Percentiles rank a stretch among this genome's conserved stretches.
Conservation (phyloP, 2,329 filamentous ascomycete species). For the Epichloe elymi region DNA sequence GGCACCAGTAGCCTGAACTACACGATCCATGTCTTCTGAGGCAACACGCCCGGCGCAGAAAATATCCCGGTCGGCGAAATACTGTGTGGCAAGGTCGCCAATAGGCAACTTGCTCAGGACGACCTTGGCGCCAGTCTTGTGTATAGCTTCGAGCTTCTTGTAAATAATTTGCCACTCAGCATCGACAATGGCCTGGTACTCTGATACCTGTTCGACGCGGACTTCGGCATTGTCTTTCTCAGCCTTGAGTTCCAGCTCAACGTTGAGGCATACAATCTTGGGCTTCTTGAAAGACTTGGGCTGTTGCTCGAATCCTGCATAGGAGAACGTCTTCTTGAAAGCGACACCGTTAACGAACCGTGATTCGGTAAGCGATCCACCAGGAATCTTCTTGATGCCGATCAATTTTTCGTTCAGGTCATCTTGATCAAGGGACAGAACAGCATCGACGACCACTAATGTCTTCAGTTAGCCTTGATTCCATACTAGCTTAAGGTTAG, state of each 20-base stretch:
- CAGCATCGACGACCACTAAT: conserved; percentile 91
- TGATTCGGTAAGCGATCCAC: conserved; percentile 89
- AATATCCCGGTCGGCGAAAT: conserved; percentile 92
- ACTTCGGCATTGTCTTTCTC: conserved; percentile 99
- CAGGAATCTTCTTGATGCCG: conserved; percentile 95
- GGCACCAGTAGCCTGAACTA: conserved; percentile 87
- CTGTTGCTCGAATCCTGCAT: conserved; percentile 98
- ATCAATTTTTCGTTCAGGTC: conserved; percentile 97
- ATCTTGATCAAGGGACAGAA: conserved; percentile 88
- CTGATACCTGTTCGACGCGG: conserved; percentile 92
- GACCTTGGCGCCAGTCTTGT: conserved; percentile 92
- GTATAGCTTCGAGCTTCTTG: conserved; percentile 93
- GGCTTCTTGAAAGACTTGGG: conserved; percentile 90
- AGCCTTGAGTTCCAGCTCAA: conserved; percentile 94
- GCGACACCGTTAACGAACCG: conserved; percentile 96
- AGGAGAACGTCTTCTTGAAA: conserved; percentile 99
- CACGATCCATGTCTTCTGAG: conserved; percentile 85
- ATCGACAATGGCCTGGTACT: conserved; percentile 98
- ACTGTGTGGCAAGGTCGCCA: conserved; percentile 93
- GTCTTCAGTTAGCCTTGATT: conserved; percentile 14
- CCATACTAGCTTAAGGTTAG: background rate
- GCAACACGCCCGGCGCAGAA: conserved; percentile 95
- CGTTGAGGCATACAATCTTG: conserved; percentile 94
- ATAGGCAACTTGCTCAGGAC: conserved; percentile 95
- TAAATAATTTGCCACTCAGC: conserved; percentile 99